Conservation (phyloP, 805 yeast genomes). For the Candida khao-thaluensis region DNA sequence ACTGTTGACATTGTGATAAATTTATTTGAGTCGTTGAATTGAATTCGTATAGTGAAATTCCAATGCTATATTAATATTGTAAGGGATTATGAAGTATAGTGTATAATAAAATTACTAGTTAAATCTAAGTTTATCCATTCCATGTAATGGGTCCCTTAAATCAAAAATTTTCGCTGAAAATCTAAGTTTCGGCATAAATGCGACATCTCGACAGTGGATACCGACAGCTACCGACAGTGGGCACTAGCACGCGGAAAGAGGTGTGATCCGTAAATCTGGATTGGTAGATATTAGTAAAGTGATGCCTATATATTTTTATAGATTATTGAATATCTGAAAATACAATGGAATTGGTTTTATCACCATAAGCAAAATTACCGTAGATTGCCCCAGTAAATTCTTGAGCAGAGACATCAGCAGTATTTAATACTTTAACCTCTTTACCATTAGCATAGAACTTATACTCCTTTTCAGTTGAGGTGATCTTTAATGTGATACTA, state of each 20-base stretch:
- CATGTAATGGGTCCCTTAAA: slow-evolving; percentile 2
- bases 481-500: slow-evolving; percentile 1
- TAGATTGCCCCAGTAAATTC: slow-evolving; percentile 7
- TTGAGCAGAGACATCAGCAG: slow-evolving; percentile 4
- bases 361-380: slow-evolving; percentile 6
- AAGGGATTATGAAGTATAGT: too few species aligned
- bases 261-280: too few species aligned
- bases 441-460: slow-evolving; percentile 4
- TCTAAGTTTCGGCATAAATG: slow-evolving; percentile 3
- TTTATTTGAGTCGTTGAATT: background rate
- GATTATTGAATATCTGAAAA: slow-evolving; percentile 5
- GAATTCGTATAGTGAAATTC: too few species aligned
- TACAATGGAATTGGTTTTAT: background rate
- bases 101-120: too few species aligned
- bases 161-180: slow-evolving; percentile 5
- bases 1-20: background rate
- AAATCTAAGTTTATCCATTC: slow-evolving; percentile 1
- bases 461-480: slow-evolving; percentile 5
- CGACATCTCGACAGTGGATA: background rate
- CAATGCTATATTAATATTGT: too few species aligned
- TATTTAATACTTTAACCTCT: slow-evolving; percentile 1
- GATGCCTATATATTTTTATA: too few species aligned
- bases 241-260: too few species aligned
- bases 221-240: too few species aligned
- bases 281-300: too few species aligned